Evolutionary conservation across 2,329 filamentous ascomycete genomes (phyloP).

Genomic region (Colletotrichum echinochloae): DNA sequence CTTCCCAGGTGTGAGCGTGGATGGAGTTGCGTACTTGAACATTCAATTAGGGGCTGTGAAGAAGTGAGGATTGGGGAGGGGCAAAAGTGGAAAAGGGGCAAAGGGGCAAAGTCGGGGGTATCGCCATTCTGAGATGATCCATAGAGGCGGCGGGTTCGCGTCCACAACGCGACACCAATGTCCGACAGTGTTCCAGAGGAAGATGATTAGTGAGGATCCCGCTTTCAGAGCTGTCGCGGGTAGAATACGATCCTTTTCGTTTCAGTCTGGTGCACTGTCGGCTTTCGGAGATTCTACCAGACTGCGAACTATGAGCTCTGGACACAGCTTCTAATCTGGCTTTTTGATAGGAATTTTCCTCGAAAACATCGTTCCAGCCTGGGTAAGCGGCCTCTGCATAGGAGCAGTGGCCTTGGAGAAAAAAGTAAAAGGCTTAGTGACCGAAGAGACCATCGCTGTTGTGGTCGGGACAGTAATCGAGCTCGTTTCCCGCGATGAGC

Average conservation of each 20-base stretch:
- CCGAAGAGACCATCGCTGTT: constrained; percentile 4
- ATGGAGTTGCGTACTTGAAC: background rate
- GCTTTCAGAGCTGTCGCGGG: background rate
- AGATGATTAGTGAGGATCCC: background rate
- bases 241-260: background rate
- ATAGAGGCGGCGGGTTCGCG: too few relatives aligned
- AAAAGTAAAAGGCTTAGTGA: background rate
- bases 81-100: too few relatives aligned
- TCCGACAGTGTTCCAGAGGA: background rate
- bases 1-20: background rate
- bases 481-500: background rate
- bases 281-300: background rate
- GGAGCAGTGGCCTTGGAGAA: too few relatives aligned
- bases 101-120: background rate
- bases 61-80: background rate
- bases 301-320: background rate
- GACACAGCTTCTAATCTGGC: too few relatives aligned
- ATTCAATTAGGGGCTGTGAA: background rate
- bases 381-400: background rate
- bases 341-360: too few relatives aligned
- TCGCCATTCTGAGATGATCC: background rate
- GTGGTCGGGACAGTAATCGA: background rate
- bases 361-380: background rate
- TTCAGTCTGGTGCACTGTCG: background rate
- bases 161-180: background rate